Base-by-base conservation (phyloP, 2,329 filamentous ascomycete species). In the Botrytis hyacinthi region DNA sequence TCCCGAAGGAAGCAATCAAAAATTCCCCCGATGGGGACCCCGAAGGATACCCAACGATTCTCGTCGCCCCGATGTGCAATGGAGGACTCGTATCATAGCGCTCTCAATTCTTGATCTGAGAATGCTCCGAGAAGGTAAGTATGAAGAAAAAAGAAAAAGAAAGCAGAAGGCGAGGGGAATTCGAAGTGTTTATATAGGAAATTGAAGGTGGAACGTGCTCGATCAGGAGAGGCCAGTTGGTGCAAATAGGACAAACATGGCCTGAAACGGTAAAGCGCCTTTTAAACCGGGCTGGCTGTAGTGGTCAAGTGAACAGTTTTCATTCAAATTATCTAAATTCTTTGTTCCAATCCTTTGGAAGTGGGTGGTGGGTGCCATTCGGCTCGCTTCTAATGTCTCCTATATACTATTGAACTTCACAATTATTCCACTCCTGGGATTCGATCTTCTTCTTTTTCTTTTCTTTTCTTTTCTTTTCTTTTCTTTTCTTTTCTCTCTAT, bases 51-150 rank as follows among this genome's bases (percentile, higher is more conserved):
- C n/a, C n/a, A n/a, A n/a, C n/a, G n/a, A n/a, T n/a, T n/a, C n/a
- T n/a, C n/a, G n/a, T n/a, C n/a, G n/a, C n/a, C n/a, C n/a, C n/a
- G n/a, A n/a, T n/a, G n/a, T n/a, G n/a, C n/a, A n/a, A n/a, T n/a
- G n/a, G n/a, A n/a, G n/a, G n/a, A n/a, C n/a, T n/a, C n/a, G n/a
- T n/a, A n/a, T n/a, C n/a, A n/a, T n/a, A 73, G 40, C 48, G 71
- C 57, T 70, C 16, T 29, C 70, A 75, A 80, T 79, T 76, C 78
- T 74, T 82, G 81, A 82, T 76, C 80, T 71, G 66, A 60, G 63
- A 44, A 68, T 20, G 63, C 74, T 75, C 73, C 73, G 76, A 80
- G 73, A 82, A 82, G 81, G 82, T 83, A 82, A 82, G 81, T 83
- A 82, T 83, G 78, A 80, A 74, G 72, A 78, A 26, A 77, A 79